phyloP scores from a whole-genome alignment of 1,139 yeast genomes.

The Hemisphaericaspora subhashii region DNA sequence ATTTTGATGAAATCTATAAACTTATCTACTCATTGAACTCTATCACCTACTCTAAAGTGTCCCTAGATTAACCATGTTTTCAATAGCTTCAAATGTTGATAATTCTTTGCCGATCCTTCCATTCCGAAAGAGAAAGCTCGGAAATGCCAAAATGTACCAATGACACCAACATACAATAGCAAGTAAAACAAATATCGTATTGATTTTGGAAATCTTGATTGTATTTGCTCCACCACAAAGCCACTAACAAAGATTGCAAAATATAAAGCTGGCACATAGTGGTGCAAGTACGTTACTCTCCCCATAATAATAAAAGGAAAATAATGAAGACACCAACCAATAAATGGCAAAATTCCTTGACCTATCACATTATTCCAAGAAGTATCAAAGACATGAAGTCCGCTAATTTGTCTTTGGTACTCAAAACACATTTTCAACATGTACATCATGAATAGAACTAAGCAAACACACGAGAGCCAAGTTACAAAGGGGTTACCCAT shows the following conservation, averaged over 20 bases:
- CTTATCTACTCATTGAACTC: too few species aligned
- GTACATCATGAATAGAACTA: conserved; percentile 23
- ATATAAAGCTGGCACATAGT: conserved; percentile 92
- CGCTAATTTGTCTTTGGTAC: conserved; percentile 37
- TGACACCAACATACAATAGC: conserved; percentile 22
- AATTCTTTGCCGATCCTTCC: conserved; percentile 28
- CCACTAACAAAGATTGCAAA: conserved; percentile 78
- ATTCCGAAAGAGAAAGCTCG: conserved; percentile 35
- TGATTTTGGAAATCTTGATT: conserved; percentile 15
- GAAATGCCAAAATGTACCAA: conserved; percentile 31
- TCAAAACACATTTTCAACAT: conserved; percentile 20
- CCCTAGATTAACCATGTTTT: conserved; percentile 27
- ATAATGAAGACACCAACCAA: conserved; percentile 94
- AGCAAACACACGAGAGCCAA: conserved; percentile 50
- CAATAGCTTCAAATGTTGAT: conserved; percentile 26
- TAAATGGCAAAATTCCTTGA: conserved; percentile 56
- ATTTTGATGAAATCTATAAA: too few species aligned
- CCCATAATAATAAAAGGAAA: conserved; percentile 92
- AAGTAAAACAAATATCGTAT: conserved; percentile 16
- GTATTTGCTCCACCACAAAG: conserved; percentile 32
- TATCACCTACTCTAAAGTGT: too few species aligned
- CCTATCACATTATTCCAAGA: conserved; percentile 27
- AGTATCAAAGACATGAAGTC: conserved; percentile 17
- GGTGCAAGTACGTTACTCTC: conserved; percentile 96
- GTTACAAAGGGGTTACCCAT: conserved; percentile 69